phyloP scores from a whole-genome alignment of 2,329 filamentous ascomycete species.

The Akanthomyces dipterigenus region DNA sequence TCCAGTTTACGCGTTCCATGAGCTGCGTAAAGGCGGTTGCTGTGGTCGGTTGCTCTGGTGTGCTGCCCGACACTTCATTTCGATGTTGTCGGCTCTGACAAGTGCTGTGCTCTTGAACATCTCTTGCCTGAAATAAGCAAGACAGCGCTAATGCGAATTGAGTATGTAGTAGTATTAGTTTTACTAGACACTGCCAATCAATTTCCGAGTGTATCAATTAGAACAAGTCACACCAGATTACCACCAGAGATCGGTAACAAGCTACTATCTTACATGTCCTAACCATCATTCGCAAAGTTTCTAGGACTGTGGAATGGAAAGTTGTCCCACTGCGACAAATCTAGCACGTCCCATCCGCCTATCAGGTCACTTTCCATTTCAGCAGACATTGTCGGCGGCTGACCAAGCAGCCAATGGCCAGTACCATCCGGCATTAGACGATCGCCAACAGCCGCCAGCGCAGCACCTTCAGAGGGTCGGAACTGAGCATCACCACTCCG shows the following conservation, averaged over 20 bases:
- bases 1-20: not conserved
- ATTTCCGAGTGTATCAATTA: no score
- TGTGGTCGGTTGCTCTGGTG: not conserved
- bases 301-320: slow-evolving; percentile 20
- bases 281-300: slow-evolving; percentile 6
- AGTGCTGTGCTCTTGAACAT: no score
- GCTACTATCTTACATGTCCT: not conserved
- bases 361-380: slow-evolving; percentile 9
- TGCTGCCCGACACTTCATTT: no score
- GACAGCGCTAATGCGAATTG: no score
- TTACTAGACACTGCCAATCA: no score
- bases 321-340: slow-evolving; percentile 27
- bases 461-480: not conserved
- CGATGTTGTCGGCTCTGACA: no score
- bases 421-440: not conserved
- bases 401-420: not conserved
- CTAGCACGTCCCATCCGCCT: slow-evolving; percentile 23
- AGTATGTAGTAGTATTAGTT: no score
- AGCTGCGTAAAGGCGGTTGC: not conserved
- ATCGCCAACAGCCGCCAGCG: not conserved
- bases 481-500: not conserved
- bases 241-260: no score
- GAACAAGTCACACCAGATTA: no score
- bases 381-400: not conserved
- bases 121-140: no score